Evolutionary conservation across 208 protist species (phyloP), one percentile per base, ranked within the genome.

Genomic region (Trypanosoma caninum): DNA sequence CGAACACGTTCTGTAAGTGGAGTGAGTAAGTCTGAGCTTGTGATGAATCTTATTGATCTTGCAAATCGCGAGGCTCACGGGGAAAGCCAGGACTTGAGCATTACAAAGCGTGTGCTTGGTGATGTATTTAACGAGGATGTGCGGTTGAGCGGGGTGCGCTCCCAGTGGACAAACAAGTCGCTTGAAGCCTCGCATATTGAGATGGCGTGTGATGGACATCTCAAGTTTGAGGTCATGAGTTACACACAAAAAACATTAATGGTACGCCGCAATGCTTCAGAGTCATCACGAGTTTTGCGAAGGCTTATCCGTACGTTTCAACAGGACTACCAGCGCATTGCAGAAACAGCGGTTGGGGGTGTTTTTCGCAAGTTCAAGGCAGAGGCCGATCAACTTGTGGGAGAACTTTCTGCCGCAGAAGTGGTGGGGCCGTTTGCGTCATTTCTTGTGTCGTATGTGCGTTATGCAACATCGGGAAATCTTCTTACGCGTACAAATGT

Each of bases 151-250:
- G 86, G 86, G 1, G 59, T 93, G 37, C 85, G 85, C 16, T 69
- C 79, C 2, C 76, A 78, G 47, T 95, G 89, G 86, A 93, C 87
- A 28, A 93, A 93, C 61, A 84, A 89, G 67, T 81, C 83, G 18
- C 75, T 95, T 14, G 85, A 95, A 69, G 89, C 89, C 9, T 93
- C 89, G 23, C 85, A 93, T 62, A 81, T 95, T 37, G 89, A 95
- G 59, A 80, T 82, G 64, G 89, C 89, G 33, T 89, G 78, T 50
- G 79, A 86, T 30, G 50, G 76, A n/a, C 81, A 92, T 62, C 47
- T 93, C 2, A 33, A 66, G 11, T 91, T 93, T 68, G 77, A 90
- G 61, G 30, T 78, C 34, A 88, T 95, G 77, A 79, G 76, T 37
- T 91, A 91, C 71, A 74, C 78, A 23, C 69, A 71, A 14, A 93